Evolutionary conservation across 139 green algal genomes (phyloP).

Genomic region (Picochlorum sp.): DNA sequence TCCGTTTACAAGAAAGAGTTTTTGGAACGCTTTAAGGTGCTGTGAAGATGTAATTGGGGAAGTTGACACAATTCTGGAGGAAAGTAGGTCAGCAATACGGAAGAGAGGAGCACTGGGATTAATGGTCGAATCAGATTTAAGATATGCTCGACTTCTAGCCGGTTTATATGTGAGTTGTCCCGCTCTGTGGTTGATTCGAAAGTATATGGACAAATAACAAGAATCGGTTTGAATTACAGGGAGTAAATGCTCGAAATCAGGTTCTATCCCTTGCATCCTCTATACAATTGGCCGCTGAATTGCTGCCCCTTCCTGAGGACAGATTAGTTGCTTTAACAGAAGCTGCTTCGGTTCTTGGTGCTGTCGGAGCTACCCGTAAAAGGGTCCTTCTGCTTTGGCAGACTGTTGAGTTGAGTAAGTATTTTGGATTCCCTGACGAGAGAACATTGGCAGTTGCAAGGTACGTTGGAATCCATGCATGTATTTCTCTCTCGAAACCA

Average conservation of each 20-base stretch:
- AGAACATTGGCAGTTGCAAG: conserved; percentile 26
- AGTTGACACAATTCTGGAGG: conserved; percentile 35
- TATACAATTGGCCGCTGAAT: conserved; percentile 24
- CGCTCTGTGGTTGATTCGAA: background rate
- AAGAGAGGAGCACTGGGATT: conserved; percentile 37
- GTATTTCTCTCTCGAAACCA: too few species aligned
- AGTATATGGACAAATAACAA: too few species aligned
- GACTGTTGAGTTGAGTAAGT: conserved; percentile 41
- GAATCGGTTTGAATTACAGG: conserved; percentile 7
- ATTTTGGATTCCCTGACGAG: conserved; percentile 23
- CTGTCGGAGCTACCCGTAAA: conserved; percentile 46
- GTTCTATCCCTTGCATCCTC: conserved; percentile 20
- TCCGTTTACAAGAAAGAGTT: conserved; percentile 28
- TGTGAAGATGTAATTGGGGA: conserved; percentile 26
- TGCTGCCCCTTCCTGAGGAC: conserved; percentile 38
- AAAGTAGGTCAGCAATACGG: conserved; percentile 33
- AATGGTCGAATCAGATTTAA: conserved; percentile 50
- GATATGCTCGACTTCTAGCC: conserved; percentile 45
- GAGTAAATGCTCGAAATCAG: conserved; percentile 15
- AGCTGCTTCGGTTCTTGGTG: conserved; percentile 41
- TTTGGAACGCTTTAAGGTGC: conserved; percentile 34
- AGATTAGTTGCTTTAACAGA: conserved; percentile 41
- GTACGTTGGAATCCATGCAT: background rate
- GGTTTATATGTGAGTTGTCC: conserved; percentile 21
- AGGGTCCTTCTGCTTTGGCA: conserved; percentile 64